These are phyloP conservation scores for Cichorium intybus DNA, from an alignment of 140 eudicot genomes.

Conservation along the genomic window DNA sequence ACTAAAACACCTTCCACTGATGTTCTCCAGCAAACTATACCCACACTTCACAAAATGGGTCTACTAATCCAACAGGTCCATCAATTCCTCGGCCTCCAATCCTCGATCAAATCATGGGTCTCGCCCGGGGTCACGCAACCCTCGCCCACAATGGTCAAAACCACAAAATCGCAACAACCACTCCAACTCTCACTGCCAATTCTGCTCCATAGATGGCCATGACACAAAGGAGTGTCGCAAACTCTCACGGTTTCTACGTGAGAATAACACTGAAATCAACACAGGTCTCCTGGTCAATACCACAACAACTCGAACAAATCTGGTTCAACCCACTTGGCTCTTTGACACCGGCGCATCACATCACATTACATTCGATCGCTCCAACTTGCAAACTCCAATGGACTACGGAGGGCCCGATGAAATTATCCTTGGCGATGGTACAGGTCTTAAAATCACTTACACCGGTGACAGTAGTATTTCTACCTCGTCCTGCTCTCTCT, in stretches of 20 bases:
- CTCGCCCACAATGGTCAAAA: too few species aligned
- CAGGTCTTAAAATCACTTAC: neutral
- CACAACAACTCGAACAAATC: too few species aligned
- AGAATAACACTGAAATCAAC: neutral
- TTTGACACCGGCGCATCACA: too few species aligned
- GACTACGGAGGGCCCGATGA: slow-evolving; percentile 10
- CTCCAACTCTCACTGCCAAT: neutral
- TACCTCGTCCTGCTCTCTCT: neutral
- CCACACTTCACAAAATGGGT: neutral
- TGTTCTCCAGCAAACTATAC: slow-evolving; percentile 7
- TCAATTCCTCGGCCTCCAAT: neutral
- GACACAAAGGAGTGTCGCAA: slow-evolving; percentile 4
- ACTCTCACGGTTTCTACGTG: neutral
- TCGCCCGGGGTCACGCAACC: neutral
- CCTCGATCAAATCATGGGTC: neutral
- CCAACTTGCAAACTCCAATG: too few species aligned
- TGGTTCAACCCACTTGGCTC: too few species aligned
- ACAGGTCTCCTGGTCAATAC: too few species aligned
- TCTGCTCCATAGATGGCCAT: neutral
- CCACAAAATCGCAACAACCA: too few species aligned
- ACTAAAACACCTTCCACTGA: neutral
- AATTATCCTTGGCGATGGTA: neutral
- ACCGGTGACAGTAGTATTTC: neutral
- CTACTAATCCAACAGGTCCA: neutral
- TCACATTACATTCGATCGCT: too few species aligned